Percentiles rank a stretch among this genome's conserved stretches.
Evolutionary conservation across 345 rosid species (phyloP).

Genomic region (Ceriops decandra): DNA sequence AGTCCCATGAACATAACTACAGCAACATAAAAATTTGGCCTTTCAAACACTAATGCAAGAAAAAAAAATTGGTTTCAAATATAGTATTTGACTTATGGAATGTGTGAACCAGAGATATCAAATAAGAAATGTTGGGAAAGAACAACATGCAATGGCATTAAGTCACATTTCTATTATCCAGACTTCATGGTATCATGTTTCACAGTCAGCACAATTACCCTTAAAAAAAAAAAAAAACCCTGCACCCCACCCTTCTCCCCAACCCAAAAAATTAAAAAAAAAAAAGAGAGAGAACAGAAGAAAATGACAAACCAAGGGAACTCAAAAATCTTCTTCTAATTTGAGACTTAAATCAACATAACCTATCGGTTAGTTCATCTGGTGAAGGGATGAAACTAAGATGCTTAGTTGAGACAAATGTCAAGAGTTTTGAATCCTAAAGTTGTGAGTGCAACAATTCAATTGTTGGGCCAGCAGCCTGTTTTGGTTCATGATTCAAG

Average conservation of each 20-base stretch:
- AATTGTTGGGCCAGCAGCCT: no score
- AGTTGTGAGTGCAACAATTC: no score
- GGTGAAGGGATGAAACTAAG: no score
- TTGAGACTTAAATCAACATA: no score
- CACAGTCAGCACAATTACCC: background rate
- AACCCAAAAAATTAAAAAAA: background rate
- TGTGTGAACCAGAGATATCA: background rate
- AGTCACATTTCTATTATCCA: conserved; percentile 4
- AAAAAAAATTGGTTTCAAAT: background rate
- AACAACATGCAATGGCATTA: background rate
- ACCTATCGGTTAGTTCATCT: no score
- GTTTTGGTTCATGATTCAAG: no score
- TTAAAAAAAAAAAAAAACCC: background rate
- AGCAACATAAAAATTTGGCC: conserved; percentile 14
- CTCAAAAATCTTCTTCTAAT: no score
- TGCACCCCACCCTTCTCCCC: background rate
- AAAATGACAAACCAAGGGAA: no score
- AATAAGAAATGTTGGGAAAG: background rate
- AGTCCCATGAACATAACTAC: conserved; percentile 96
- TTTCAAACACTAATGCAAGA: conserved; percentile 3
- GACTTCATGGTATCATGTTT: background rate
- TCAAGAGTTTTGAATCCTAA: no score
- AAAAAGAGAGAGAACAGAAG: no score
- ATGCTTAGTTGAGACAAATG: no score
- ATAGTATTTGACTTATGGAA: background rate